phyloP scores from a whole-genome alignment of 208 protist species.

The Herpetomonas tarakana region DNA sequence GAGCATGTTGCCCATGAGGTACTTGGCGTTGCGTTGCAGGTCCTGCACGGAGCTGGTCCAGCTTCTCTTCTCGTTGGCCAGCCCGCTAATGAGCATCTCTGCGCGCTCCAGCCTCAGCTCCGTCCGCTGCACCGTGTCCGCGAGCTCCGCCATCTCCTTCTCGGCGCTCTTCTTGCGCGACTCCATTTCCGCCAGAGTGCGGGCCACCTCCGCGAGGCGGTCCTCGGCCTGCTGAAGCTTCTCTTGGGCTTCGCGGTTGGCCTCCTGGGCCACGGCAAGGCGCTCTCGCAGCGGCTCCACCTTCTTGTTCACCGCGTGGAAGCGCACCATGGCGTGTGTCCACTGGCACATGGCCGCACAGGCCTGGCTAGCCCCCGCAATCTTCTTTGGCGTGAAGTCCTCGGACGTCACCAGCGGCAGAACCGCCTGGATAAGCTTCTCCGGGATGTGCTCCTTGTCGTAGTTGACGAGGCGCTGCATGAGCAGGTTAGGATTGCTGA shows the following conservation, averaged over 20 bases:
- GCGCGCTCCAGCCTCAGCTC: conserved; percentile 95
- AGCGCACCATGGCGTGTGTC: conserved; percentile 98
- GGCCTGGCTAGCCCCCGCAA: conserved; percentile 94
- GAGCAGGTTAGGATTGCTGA: conserved; percentile 90
- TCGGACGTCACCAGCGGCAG: conserved; percentile 91
- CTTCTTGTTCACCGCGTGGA: conserved; percentile 95
- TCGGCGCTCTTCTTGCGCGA: conserved; percentile 89
- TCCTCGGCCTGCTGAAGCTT: conserved; percentile 90
- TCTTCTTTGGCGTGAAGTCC: conserved; percentile 95
- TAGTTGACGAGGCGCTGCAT: conserved; percentile 94
- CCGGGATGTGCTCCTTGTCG: conserved; percentile 96
- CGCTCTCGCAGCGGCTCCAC: conserved; percentile 92
- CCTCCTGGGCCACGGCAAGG: conserved; percentile 88
- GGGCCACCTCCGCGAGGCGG: conserved; percentile 89
- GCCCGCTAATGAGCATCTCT: conserved; percentile 94
- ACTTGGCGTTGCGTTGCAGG: conserved; percentile 82
- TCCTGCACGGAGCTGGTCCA: conserved; percentile 89
- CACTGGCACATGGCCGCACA: conserved; percentile 98
- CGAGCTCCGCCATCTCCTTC: conserved; percentile 93
- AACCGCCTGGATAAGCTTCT: conserved; percentile 94
- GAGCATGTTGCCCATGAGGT: conserved; percentile 96
- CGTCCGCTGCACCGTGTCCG: conserved; percentile 92
- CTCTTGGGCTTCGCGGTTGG: conserved; percentile 90
- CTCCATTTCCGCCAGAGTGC: conserved; percentile 93
- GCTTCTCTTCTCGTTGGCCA: conserved; percentile 96